These are phyloP conservation scores for Colletotrichum sp. DNA, from an alignment of 2,329 filamentous ascomycete genomes.

Conservation along the genomic window DNA sequence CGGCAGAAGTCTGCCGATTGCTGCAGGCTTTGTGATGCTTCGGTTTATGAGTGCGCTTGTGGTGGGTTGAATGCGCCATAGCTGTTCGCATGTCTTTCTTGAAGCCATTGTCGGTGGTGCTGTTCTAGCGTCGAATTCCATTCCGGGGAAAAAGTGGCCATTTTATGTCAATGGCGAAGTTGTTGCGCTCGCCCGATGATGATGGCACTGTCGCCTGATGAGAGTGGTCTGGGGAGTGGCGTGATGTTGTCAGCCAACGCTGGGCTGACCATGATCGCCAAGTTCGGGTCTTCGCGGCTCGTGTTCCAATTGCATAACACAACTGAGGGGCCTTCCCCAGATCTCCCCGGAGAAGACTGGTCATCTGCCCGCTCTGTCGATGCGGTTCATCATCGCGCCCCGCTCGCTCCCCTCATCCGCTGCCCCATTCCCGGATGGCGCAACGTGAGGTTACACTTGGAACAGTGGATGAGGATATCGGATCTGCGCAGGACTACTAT, in stretches of 20 bases:
- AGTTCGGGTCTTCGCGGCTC: background rate
- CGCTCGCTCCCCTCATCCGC: background rate
- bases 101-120: background rate
- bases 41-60: background rate
- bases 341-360: slow-evolving; percentile 6
- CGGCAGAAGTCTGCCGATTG: background rate
- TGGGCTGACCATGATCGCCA: slow-evolving; percentile 12
- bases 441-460: background rate
- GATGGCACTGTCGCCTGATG: slow-evolving; percentile 18
- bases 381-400: background rate
- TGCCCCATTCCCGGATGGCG: background rate
- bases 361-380: background rate
- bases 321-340: background rate
- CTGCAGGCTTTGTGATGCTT: background rate
- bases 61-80: slow-evolving; percentile 9
- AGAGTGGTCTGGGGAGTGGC: background rate
- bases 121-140: background rate
- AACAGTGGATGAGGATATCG: background rate
- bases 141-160: background rate
- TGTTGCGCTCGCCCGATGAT: background rate
- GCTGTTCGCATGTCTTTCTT: slow-evolving; percentile 8
- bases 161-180: background rate
- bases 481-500: background rate
- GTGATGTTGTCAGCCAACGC: slow-evolving; percentile 18
- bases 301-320: background rate